Evolutionary conservation across 2,329 filamentous ascomycete species (phyloP).

Genomic region (Talaromyces islandicus): DNA sequence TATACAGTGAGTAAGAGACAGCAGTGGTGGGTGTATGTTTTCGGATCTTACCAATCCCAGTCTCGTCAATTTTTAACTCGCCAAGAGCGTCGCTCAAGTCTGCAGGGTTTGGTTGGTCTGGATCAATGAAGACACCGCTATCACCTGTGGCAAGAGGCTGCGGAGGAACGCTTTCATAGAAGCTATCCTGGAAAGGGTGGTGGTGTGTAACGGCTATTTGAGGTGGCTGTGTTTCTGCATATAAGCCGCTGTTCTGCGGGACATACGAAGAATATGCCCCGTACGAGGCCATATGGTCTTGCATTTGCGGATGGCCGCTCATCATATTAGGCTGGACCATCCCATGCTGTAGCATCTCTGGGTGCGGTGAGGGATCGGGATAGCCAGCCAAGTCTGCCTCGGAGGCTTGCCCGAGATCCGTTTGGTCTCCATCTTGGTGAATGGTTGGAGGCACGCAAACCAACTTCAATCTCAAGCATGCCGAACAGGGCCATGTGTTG

Average conservation of each 20-base stretch:
- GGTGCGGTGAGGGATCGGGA: constrained; percentile 27
- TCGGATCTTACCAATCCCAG: constrained; percentile 65
- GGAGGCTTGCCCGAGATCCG: constrained; percentile 19
- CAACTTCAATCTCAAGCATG: constrained; percentile 85
- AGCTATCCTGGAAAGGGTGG: constrained; percentile 17
- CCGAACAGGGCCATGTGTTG: constrained; percentile 95
- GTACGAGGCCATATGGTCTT: constrained; percentile 3
- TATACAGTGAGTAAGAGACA: neutral
- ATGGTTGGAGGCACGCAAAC: constrained; percentile 87
- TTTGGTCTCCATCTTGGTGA: constrained; percentile 58
- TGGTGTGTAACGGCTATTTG: constrained; percentile 25
- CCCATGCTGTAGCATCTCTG: constrained; percentile 47
- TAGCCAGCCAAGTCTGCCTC: constrained; percentile 20
- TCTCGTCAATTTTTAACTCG: constrained; percentile 79
- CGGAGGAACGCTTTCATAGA: constrained; percentile 16
- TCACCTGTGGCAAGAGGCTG: constrained; percentile 26
- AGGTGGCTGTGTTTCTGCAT: constrained; percentile 25
- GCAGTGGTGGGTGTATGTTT: neutral
- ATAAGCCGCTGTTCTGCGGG: constrained; percentile 23
- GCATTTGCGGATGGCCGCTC: constrained; percentile 1
- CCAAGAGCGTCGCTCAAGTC: constrained; percentile 77
- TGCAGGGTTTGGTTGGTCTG: constrained; percentile 61
- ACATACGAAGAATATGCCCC: constrained; percentile 37
- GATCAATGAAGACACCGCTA: constrained; percentile 50
- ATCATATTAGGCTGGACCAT: constrained; percentile 41